phyloP scores from a whole-genome alignment of 2,329 filamentous ascomycete genomes.

The Waltergamsia citrina region DNA sequence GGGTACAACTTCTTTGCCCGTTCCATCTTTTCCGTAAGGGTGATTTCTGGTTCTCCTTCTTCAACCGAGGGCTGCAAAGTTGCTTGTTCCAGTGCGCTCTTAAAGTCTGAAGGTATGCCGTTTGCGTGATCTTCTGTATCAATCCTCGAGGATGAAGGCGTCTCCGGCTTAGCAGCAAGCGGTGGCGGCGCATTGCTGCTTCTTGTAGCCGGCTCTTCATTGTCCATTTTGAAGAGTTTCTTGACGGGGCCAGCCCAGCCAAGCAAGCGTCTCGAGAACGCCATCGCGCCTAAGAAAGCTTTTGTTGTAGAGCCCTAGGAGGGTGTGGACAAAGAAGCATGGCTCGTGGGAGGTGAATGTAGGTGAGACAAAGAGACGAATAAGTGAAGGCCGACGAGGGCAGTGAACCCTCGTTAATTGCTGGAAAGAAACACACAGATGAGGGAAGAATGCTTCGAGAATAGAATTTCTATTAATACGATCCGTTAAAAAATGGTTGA shows the following conservation, averaged over 20 bases:
- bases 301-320: too few species aligned
- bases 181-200: background rate
- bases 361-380: background rate
- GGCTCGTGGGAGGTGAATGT: background rate
- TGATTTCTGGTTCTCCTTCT: conserved; percentile 1
- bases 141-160: too few species aligned
- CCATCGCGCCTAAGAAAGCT: too few species aligned
- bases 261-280: background rate
- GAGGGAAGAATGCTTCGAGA: too few species aligned
- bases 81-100: background rate
- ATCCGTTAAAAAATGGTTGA: too few species aligned
- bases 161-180: background rate
- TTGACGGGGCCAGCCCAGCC: background rate
- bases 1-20: conserved; percentile 30
- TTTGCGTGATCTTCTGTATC: background rate
- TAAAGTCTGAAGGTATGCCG: too few species aligned
- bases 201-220: background rate
- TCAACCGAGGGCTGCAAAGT: background rate
- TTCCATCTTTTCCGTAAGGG: conserved; percentile 25
- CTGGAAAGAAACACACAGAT: too few species aligned
- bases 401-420: too few species aligned
- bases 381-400: too few species aligned
- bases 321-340: background rate
- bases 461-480: too few species aligned
- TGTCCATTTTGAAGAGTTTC: background rate